Evolutionary conservation across 164 flowering plant species (phyloP).

Genomic region (Malania oleifera): DNA sequence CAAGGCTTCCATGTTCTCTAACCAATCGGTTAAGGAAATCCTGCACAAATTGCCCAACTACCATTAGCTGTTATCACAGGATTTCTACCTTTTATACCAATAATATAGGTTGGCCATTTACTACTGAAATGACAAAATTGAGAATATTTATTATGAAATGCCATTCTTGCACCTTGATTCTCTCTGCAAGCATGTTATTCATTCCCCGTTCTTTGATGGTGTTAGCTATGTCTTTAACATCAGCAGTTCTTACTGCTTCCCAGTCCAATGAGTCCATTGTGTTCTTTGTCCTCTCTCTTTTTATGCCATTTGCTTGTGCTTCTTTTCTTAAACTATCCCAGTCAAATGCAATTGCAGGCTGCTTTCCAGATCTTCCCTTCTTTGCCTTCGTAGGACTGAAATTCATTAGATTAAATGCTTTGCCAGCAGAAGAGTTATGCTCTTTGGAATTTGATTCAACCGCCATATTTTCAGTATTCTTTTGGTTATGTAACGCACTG

Average conservation of each 20-base stretch:
- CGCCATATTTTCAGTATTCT: constrained; percentile 9
- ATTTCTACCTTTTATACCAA: constrained; percentile 2
- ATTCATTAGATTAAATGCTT: not conserved
- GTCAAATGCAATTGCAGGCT: not conserved
- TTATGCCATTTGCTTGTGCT: not conserved
- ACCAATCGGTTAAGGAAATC: constrained; percentile 77
- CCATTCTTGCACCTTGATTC: not conserved
- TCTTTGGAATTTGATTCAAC: constrained; percentile 9
- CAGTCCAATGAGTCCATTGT: constrained; percentile 7
- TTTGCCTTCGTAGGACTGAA: not conserved
- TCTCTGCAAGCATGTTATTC: constrained; percentile 5
- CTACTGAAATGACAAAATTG: not conserved
- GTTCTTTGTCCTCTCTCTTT: not conserved
- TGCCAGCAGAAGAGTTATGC: not conserved
- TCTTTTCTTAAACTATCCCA: constrained; percentile 6
- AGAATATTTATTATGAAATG: not conserved
- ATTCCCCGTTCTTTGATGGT: constrained; percentile 6
- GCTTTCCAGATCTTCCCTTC: not conserved
- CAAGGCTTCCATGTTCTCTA: constrained; percentile 79
- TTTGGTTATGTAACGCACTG: constrained; percentile 6
- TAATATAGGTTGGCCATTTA: not conserved
- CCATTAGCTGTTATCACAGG: constrained; percentile 5
- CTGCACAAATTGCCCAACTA: constrained; percentile 40
- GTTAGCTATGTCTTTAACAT: not conserved
- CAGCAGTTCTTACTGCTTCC: constrained; percentile 4